phyloP scores from a whole-genome alignment of 2,329 filamentous ascomycete species.

The Fusarium temperatum region DNA sequence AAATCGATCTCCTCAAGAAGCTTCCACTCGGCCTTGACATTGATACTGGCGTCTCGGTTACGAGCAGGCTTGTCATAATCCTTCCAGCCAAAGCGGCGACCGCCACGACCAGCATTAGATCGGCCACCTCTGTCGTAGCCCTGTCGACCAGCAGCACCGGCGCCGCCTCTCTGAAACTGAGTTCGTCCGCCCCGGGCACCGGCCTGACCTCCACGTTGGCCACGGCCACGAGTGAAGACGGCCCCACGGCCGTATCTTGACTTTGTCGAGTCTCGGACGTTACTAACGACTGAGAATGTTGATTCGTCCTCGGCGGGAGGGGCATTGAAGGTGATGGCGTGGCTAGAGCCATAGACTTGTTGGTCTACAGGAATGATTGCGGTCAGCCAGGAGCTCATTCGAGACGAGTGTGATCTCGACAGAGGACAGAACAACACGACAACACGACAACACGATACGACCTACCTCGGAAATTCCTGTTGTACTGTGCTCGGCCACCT shows the following conservation, averaged over 20 bases:
- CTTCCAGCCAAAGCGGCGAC: slow-evolving; percentile 96
- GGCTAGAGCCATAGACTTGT: slow-evolving; percentile 93
- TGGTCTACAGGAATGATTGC: slow-evolving; percentile 69
- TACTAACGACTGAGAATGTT: slow-evolving; percentile 97
- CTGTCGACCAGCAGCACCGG: slow-evolving; percentile 66
- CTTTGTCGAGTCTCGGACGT: slow-evolving; percentile 86
- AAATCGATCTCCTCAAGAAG: slow-evolving; percentile 99
- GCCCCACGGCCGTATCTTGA: slow-evolving; percentile 89
- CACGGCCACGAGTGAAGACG: slow-evolving; percentile 88
- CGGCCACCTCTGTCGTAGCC: slow-evolving; percentile 75
- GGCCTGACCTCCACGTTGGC: slow-evolving; percentile 76
- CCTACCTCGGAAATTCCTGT: slow-evolving; percentile 90
- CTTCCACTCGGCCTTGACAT: slow-evolving; percentile 95
- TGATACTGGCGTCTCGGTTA: slow-evolving; percentile 94
- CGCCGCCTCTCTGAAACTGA: slow-evolving; percentile 76
- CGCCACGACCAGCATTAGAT: slow-evolving; percentile 73
- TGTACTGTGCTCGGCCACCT: slow-evolving; percentile 87
- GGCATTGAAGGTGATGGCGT: slow-evolving; percentile 86
- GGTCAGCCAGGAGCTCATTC: slow-evolving; percentile 12
- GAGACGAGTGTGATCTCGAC: neutral
- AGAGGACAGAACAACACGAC: neutral
- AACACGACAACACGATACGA: neutral
- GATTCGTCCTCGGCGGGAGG: slow-evolving; percentile 95
- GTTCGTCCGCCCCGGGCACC: slow-evolving; percentile 66
- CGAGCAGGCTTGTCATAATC: slow-evolving; percentile 98